Conservation (phyloP, 345 rosid species). For the Excoecaria agallocha region DNA sequence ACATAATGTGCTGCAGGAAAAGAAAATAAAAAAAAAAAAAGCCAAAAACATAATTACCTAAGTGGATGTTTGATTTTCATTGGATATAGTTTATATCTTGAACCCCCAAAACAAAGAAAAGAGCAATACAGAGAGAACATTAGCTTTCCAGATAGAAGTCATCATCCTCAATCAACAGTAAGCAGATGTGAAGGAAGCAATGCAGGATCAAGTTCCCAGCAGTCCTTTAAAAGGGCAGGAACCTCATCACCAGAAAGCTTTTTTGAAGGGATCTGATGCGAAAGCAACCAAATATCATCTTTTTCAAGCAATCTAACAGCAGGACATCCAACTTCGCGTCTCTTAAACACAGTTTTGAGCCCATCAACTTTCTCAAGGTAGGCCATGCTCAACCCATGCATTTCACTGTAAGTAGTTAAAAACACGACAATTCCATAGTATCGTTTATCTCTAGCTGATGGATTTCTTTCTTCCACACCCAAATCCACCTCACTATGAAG, state of each 20-base stretch:
- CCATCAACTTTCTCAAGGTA: slow-evolving; percentile 79
- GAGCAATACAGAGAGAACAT: neutral
- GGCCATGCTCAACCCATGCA: slow-evolving; percentile 72
- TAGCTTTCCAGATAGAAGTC: slow-evolving; percentile 7
- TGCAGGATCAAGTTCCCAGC: slow-evolving; percentile 88
- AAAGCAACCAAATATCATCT: slow-evolving; percentile 49
- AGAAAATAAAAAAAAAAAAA: neutral
- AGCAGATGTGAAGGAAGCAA: slow-evolving; percentile 57
- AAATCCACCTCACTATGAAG: slow-evolving; percentile 41
- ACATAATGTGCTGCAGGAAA: neutral
- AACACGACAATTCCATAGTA: slow-evolving; percentile 52
- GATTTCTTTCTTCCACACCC: slow-evolving; percentile 35
- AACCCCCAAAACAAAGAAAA: neutral
- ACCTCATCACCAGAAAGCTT: slow-evolving; percentile 50
- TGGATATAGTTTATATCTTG: neutral
- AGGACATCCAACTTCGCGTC: slow-evolving; percentile 62
- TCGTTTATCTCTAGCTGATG: slow-evolving; percentile 25
- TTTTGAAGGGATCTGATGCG: slow-evolving; percentile 89
- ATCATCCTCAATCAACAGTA: slow-evolving; percentile 11
- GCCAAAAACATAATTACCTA: slow-evolving; percentile 9
- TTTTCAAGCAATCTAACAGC: slow-evolving; percentile 64
- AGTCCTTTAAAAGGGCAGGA: slow-evolving; percentile 45
- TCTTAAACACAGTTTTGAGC: slow-evolving; percentile 55
- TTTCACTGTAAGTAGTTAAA: slow-evolving; percentile 64
- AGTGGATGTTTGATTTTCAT: neutral